These are phyloP conservation scores for Elongisporangium anandrum DNA, from an alignment of 352 stramenopile genomes.

Conservation along the genomic window DNA sequence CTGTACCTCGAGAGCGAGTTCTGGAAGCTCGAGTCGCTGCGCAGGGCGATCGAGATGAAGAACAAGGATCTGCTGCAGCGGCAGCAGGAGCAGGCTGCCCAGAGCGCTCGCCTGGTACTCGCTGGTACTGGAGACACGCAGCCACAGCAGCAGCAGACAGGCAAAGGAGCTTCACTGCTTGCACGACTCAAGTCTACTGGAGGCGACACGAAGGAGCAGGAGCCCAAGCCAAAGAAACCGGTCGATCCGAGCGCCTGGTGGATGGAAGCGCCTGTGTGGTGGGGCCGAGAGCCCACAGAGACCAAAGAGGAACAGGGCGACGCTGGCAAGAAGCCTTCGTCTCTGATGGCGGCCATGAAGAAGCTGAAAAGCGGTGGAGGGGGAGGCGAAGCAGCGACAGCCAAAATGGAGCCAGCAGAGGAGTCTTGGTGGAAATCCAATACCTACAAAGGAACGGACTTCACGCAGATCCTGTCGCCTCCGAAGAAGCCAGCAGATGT, in stretches of 20 bases:
- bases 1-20: slow-evolving; percentile 82
- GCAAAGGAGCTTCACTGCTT: background rate
- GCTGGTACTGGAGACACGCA: background rate
- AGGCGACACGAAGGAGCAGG: slow-evolving; percentile 2
- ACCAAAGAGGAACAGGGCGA: slow-evolving; percentile 18
- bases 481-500: slow-evolving; percentile 12
- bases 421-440: slow-evolving; percentile 67
- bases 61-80: slow-evolving; percentile 60
- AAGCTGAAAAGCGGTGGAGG: slow-evolving; percentile 12
- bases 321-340: slow-evolving; percentile 14
- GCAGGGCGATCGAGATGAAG: slow-evolving; percentile 68
- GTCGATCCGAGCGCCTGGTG: slow-evolving; percentile 45
- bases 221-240: slow-evolving; percentile 2
- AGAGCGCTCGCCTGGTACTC: slow-evolving; percentile 8
- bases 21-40: slow-evolving; percentile 76
- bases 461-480: slow-evolving; percentile 24
- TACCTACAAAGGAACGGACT: slow-evolving; percentile 76
- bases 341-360: slow-evolving; percentile 15
- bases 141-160: background rate
- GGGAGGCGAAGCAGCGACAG: background rate
- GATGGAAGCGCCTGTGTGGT: slow-evolving; percentile 63
- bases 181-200: slow-evolving; percentile 7
- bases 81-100: slow-evolving; percentile 19
- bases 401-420: slow-evolving; percentile 6
- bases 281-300: slow-evolving; percentile 20